phyloP scores from a whole-genome alignment of 208 protist genomes.

The Novymonas esmeraldas region DNA sequence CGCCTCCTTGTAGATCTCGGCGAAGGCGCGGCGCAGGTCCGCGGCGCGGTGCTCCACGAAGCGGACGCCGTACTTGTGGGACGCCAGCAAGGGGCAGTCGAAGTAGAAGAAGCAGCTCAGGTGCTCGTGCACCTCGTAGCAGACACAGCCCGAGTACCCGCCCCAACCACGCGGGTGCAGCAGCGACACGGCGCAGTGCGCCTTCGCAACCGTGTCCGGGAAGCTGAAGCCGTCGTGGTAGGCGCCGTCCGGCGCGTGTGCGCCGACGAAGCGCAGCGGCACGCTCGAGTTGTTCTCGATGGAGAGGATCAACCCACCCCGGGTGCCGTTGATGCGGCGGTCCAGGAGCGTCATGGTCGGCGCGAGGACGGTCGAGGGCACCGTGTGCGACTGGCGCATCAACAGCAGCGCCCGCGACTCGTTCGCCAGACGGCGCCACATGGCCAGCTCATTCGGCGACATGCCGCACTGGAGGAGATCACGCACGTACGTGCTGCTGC shows the following conservation, averaged over 20 bases:
- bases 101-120: slow-evolving; percentile 74
- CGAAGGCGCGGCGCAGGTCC: slow-evolving; percentile 41
- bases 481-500: background rate
- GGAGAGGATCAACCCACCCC: slow-evolving; percentile 49
- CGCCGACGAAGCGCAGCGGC: slow-evolving; percentile 56
- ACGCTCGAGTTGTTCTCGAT: slow-evolving; percentile 62
- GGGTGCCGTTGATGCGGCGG: slow-evolving; percentile 34
- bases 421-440: slow-evolving; percentile 56
- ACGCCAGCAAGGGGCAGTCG: slow-evolving; percentile 66
- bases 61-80: slow-evolving; percentile 64
- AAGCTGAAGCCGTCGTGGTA: slow-evolving; percentile 59
- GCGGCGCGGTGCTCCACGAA: slow-evolving; percentile 44
- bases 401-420: slow-evolving; percentile 62
- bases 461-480: slow-evolving; percentile 40
- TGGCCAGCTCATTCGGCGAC: slow-evolving; percentile 40
- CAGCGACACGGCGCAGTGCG: slow-evolving; percentile 56
- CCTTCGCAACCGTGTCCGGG: slow-evolving; percentile 46
- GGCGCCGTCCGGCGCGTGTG: slow-evolving; percentile 37
- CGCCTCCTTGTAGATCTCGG: slow-evolving; percentile 36
- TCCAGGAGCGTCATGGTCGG: slow-evolving; percentile 61
- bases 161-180: slow-evolving; percentile 67
- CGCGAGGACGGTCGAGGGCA: slow-evolving; percentile 45
- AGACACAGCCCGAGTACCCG: slow-evolving; percentile 65
- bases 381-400: slow-evolving; percentile 56
- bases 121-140: slow-evolving; percentile 60